phyloP scores from a whole-genome alignment of 2,329 filamentous ascomycete species.

The Neospermospora avenae region DNA sequence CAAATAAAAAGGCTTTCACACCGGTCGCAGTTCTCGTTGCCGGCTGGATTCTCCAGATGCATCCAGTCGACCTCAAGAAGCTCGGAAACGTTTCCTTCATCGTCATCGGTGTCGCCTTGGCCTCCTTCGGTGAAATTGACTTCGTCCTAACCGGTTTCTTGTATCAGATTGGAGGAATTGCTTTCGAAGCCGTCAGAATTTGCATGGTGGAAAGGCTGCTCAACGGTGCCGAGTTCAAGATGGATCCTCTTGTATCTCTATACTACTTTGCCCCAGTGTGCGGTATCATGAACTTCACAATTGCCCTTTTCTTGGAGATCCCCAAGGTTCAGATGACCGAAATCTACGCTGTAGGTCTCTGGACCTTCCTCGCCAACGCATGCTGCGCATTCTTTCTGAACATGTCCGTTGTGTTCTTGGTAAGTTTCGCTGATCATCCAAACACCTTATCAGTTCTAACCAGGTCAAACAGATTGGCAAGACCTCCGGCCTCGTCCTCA shows the following conservation, averaged over 20 bases:
- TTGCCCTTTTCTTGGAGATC: slow-evolving; percentile 72
- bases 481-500: slow-evolving; percentile 81
- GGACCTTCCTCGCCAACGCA: slow-evolving; percentile 72
- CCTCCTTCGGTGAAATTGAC: slow-evolving; percentile 91
- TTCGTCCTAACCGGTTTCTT: slow-evolving; percentile 80
- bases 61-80: slow-evolving; percentile 75
- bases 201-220: slow-evolving; percentile 82
- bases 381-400: slow-evolving; percentile 77
- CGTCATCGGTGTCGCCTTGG: slow-evolving; percentile 90
- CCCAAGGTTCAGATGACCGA: slow-evolving; percentile 66
- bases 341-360: slow-evolving; percentile 68
- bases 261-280: slow-evolving; percentile 90
- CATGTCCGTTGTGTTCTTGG: slow-evolving; percentile 81
- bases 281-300: slow-evolving; percentile 73
- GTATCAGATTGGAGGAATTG: slow-evolving; percentile 73
- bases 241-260: slow-evolving; percentile 83
- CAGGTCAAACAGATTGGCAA: slow-evolving; percentile 67
- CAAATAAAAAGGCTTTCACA: slow-evolving; percentile 69
- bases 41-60: slow-evolving; percentile 81
- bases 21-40: slow-evolving; percentile 89
- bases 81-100: slow-evolving; percentile 94
- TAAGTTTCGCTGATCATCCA: slow-evolving; percentile 45
- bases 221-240: slow-evolving; percentile 83
- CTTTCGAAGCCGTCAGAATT: slow-evolving; percentile 78
- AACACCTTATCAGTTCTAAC: slow-evolving; percentile 5